Evolutionary conservation across 1,284 basidiomycete species (phyloP).

Genomic region (Cystobasidium pallidum): DNA sequence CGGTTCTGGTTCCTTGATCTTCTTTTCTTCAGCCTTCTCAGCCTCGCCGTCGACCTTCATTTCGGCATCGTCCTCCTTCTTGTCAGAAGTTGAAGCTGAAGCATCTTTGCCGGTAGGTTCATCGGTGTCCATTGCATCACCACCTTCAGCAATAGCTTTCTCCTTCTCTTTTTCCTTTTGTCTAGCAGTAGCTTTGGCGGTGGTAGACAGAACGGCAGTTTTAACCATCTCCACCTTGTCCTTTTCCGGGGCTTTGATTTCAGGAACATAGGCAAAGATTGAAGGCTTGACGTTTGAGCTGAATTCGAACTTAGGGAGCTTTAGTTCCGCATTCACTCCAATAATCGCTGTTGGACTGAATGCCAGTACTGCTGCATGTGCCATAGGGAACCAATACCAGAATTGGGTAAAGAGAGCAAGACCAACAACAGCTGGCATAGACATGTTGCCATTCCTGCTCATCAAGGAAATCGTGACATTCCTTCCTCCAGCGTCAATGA

Average conservation of each 20-base stretch:
- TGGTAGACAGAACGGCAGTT: constrained; percentile 90
- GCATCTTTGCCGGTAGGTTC: constrained; percentile 60
- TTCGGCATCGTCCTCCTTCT: constrained; percentile 52
- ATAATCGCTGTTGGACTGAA: constrained; percentile 94
- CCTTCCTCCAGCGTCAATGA: constrained; percentile 93
- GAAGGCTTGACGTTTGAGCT: constrained; percentile 78
- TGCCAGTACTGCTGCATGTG: constrained; percentile 87
- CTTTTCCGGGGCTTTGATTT: constrained; percentile 83
- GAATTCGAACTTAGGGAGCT: constrained; percentile 89
- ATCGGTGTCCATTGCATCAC: constrained; percentile 75
- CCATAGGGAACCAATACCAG: constrained; percentile 98
- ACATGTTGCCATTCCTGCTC: constrained; percentile 84
- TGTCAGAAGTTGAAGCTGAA: constrained; percentile 63
- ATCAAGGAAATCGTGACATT: constrained; percentile 92
- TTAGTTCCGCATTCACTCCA: constrained; percentile 79
- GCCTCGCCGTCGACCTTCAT: constrained; percentile 20
- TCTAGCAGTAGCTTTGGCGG: constrained; percentile 87
- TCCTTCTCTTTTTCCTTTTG: constrained; percentile 73
- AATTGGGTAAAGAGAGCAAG: constrained; percentile 96
- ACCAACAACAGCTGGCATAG: constrained; percentile 90
- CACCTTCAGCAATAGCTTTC: constrained; percentile 72
- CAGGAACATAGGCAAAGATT: constrained; percentile 83
- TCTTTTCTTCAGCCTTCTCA: constrained; percentile 60
- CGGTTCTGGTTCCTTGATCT: constrained; percentile 65
- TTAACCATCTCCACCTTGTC: constrained; percentile 86